Conservation (phyloP, 306 rosid species). For the Crotalaria pallida region DNA sequence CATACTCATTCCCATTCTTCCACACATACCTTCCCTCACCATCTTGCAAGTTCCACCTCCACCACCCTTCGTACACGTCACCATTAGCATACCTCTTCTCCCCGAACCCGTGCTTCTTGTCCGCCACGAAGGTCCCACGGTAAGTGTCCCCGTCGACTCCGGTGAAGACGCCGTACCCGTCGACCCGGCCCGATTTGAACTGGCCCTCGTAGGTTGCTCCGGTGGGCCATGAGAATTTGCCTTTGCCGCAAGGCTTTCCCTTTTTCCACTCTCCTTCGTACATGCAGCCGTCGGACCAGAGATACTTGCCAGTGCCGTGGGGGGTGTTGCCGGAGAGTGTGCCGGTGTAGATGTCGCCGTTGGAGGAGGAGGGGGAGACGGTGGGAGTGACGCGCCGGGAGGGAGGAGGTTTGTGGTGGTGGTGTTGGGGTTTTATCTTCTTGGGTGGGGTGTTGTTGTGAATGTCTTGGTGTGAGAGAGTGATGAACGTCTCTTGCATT, state of each 20-base stretch:
- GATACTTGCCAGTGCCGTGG: constrained; percentile 47
- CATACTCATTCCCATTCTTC: constrained; percentile 55
- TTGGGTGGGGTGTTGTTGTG: neutral
- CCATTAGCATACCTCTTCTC: constrained; percentile 42
- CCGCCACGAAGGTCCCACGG: constrained; percentile 33
- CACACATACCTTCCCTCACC: constrained; percentile 52
- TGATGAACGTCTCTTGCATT: constrained; percentile 41
- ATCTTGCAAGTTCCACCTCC: constrained; percentile 43
- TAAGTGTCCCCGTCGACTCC: constrained; percentile 42
- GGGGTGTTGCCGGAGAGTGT: constrained; percentile 32
- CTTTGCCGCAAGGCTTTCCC: constrained; percentile 41
- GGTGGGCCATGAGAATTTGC: constrained; percentile 49
- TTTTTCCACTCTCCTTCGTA: constrained; percentile 46
- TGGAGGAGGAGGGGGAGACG: constrained; percentile 21
- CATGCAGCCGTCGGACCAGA: constrained; percentile 56
- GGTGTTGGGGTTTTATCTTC: constrained; percentile 31
- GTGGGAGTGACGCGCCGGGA: constrained; percentile 44
- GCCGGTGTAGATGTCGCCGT: constrained; percentile 49
- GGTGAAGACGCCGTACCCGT: constrained; percentile 37
- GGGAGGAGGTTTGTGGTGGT: neutral
- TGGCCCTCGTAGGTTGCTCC: constrained; percentile 52
- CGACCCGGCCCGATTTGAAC: constrained; percentile 42
- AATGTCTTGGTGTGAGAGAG: constrained; percentile 30
- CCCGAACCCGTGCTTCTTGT: constrained; percentile 34
- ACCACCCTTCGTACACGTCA: constrained; percentile 39